Evolutionary conservation across 768 basidiomycete genomes (phyloP).

Genomic region (Termitomyces sp.): DNA sequence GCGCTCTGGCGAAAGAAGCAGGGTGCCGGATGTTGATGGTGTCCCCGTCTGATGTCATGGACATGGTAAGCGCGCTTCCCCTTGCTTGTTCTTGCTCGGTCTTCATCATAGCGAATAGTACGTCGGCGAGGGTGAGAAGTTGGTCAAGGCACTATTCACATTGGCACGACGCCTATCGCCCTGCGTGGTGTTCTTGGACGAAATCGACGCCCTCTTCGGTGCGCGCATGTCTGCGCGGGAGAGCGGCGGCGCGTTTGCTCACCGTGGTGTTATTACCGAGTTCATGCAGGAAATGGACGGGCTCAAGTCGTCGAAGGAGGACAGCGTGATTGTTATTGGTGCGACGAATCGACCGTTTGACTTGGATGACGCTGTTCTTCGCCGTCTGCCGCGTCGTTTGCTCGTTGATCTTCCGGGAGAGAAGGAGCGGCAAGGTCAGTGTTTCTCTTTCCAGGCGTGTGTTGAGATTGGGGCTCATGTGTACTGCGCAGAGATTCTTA

Average conservation of each 20-base stretch:
- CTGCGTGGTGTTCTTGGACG: slow-evolving; percentile 92
- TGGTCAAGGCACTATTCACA: slow-evolving; percentile 84
- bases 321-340: slow-evolving; percentile 86
- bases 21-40: slow-evolving; percentile 91
- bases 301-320: slow-evolving; percentile 70
- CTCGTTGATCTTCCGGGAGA: slow-evolving; percentile 87
- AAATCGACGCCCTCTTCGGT: slow-evolving; percentile 90
- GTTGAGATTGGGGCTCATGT: slow-evolving; percentile 2
- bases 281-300: slow-evolving; percentile 99
- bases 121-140: slow-evolving; percentile 86
- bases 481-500: slow-evolving; percentile 64
- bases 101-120: slow-evolving; percentile 40
- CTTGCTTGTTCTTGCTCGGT: neutral
- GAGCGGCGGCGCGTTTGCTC: slow-evolving; percentile 75
- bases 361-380: slow-evolving; percentile 86
- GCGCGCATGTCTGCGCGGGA: slow-evolving; percentile 75
- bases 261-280: slow-evolving; percentile 85
- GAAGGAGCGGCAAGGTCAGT: slow-evolving; percentile 78
- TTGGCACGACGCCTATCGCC: slow-evolving; percentile 83
- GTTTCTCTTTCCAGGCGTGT: neutral
- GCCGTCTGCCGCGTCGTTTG: slow-evolving; percentile 81
- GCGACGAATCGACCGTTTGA: slow-evolving; percentile 93
- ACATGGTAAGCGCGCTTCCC: slow-evolving; percentile 60
- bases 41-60: slow-evolving; percentile 92
- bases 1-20: slow-evolving; percentile 89